Evolutionary conservation across 129 eudicot species (phyloP).

Genomic region (Tagetes erecta): DNA sequence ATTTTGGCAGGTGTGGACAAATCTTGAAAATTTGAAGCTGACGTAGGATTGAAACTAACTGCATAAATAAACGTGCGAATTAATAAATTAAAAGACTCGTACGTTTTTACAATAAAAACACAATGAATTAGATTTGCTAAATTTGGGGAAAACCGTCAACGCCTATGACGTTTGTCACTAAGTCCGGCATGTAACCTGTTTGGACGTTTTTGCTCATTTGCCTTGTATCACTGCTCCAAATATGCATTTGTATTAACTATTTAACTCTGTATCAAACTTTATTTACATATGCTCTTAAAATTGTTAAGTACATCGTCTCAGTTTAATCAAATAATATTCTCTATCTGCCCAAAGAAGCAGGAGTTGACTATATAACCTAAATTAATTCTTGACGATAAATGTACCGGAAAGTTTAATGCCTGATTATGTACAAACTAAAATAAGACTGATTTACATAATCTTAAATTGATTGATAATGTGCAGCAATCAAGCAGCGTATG

Average conservation of each 20-base stretch:
- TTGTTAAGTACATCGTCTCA: too few relatives aligned
- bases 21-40: background rate
- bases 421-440: too few relatives aligned
- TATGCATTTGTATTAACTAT: too few relatives aligned
- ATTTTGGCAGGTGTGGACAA: background rate
- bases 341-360: too few relatives aligned
- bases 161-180: background rate
- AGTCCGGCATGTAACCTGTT: background rate
- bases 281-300: too few relatives aligned
- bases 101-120: background rate
- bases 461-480: slow-evolving; percentile 21
- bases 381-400: too few relatives aligned
- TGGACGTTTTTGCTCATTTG: background rate
- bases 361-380: too few relatives aligned
- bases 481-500: slow-evolving; percentile 94
- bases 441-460: too few relatives aligned
- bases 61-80: background rate
- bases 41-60: background rate
- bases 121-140: background rate
- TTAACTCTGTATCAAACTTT: too few relatives aligned
- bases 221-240: too few relatives aligned
- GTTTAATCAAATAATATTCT: too few relatives aligned
- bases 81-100: background rate
- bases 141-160: background rate
- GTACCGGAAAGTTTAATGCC: too few relatives aligned